Evolutionary conservation across 164 flowering plant genomes (phyloP).

Genomic region (Stephania yunnanensis): DNA sequence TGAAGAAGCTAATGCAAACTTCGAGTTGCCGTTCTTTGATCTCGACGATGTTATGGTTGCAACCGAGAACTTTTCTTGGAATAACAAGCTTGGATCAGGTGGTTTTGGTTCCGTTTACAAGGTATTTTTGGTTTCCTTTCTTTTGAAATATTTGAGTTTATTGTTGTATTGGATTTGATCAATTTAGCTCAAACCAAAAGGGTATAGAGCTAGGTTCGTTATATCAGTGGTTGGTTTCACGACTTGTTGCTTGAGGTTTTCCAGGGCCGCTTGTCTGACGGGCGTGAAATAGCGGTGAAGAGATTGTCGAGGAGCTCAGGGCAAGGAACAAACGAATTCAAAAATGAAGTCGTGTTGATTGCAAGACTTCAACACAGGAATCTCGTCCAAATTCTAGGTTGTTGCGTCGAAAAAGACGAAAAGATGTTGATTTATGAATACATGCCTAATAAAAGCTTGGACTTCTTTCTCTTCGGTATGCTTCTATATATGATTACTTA

Average conservation of each 20-base stretch:
- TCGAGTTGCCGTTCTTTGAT: background rate
- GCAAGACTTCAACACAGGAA: slow-evolving; percentile 25
- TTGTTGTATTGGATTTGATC: background rate
- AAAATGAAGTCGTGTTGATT: slow-evolving; percentile 17
- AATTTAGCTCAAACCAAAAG: background rate
- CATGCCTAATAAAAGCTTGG: slow-evolving; percentile 24
- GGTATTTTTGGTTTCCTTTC: slow-evolving; percentile 1
- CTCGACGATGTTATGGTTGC: slow-evolving; percentile 9
- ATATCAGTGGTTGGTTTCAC: background rate
- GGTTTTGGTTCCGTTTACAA: slow-evolving; percentile 32
- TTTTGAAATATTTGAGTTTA: background rate
- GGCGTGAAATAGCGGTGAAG: slow-evolving; percentile 40
- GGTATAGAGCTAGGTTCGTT: background rate
- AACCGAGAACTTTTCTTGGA: slow-evolving; percentile 16
- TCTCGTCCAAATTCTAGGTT: slow-evolving; percentile 21
- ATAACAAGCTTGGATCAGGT: slow-evolving; percentile 28
- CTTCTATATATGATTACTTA: background rate
- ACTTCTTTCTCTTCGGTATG: slow-evolving; percentile 22
- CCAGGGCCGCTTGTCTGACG: slow-evolving; percentile 27
- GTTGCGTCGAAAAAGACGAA: slow-evolving; percentile 17
- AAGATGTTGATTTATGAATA: slow-evolving; percentile 22
- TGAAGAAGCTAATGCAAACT: slow-evolving; percentile 1
- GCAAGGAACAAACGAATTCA: slow-evolving; percentile 33
- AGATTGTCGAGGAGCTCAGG: slow-evolving; percentile 26
- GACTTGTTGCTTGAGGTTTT: background rate